A percentile compares a stretch with the other conserved stretches of the same genome.
phyloP scores from a whole-genome alignment of 345 rosid species.

The Lumnitzera littorea region DNA sequence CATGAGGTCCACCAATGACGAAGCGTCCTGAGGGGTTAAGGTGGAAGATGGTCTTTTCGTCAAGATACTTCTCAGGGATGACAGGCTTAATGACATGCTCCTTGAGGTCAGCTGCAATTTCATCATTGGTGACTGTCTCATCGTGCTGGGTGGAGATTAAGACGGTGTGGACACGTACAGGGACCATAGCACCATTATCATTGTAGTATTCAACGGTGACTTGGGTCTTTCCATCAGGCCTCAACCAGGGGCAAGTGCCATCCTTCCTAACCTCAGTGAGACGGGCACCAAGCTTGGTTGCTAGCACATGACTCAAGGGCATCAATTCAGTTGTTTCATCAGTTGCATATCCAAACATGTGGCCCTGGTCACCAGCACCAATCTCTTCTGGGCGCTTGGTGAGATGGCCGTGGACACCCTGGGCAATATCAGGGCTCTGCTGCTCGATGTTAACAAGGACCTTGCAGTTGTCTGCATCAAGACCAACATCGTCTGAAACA shows the following conservation, averaged over 20 bases:
- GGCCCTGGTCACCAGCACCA: constrained; percentile 82
- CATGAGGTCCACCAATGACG: constrained; percentile 75
- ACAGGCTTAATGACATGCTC: constrained; percentile 78
- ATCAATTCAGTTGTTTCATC: constrained; percentile 66
- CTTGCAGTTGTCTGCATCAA: constrained; percentile 69
- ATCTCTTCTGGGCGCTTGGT: constrained; percentile 72
- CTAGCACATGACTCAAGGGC: constrained; percentile 76
- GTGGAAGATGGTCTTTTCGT: constrained; percentile 86
- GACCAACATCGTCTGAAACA: constrained; percentile 63
- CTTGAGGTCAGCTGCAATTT: constrained; percentile 72
- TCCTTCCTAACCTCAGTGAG: constrained; percentile 79
- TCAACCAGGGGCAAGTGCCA: constrained; percentile 64
- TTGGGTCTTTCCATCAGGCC: constrained; percentile 79
- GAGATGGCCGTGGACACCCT: constrained; percentile 71
- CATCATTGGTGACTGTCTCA: constrained; percentile 72
- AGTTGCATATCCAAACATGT: constrained; percentile 73
- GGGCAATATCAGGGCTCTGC: constrained; percentile 80
- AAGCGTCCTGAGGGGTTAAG: constrained; percentile 80
- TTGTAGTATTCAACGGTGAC: constrained; percentile 73
- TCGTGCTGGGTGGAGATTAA: constrained; percentile 72
- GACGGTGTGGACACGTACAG: constrained; percentile 70
- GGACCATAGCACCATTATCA: constrained; percentile 73
- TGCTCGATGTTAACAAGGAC: constrained; percentile 74
- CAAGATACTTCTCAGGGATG: constrained; percentile 68
- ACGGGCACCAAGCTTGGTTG: constrained; percentile 67